Percentiles rank a stretch among this genome's conserved stretches.
These are phyloP conservation scores for Aphanomyces cochlioides DNA, from an alignment of 352 stramenopile genomes.

Conservation along the genomic window DNA sequence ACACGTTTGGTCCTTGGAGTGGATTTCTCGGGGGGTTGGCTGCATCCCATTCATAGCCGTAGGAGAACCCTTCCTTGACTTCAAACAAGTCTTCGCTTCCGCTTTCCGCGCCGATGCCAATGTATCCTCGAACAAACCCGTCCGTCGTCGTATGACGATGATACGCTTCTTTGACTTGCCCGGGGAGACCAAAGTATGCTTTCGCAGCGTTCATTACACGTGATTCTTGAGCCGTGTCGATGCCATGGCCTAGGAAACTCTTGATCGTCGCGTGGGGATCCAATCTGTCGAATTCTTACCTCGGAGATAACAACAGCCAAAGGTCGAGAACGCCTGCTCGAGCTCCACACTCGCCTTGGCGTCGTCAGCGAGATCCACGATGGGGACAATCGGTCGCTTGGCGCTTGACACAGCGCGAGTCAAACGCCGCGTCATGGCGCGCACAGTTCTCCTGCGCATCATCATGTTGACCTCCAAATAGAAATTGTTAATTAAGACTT, in stretches of 20 bases:
- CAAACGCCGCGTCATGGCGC: too few relatives aligned
- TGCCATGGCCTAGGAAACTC: constrained; percentile 44
- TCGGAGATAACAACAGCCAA: constrained; percentile 70
- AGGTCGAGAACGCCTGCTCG: constrained; percentile 57
- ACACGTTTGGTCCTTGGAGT: constrained; percentile 68
- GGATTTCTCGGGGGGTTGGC: constrained; percentile 42
- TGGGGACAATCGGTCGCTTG: constrained; percentile 34
- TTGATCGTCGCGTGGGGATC: neutral
- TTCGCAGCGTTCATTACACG: constrained; percentile 52
- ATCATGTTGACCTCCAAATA: too few relatives aligned
- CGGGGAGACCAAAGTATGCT: constrained; percentile 56
- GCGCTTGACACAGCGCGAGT: constrained; percentile 48
- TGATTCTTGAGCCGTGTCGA: constrained; percentile 45
- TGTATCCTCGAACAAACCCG: constrained; percentile 76
- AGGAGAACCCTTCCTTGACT: constrained; percentile 81
- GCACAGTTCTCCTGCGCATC: too few relatives aligned
- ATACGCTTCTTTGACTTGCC: constrained; percentile 50
- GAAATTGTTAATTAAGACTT: too few relatives aligned
- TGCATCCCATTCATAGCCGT: constrained; percentile 66
- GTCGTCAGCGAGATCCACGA: constrained; percentile 10
- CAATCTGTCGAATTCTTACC: constrained; percentile 26
- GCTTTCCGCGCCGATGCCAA: constrained; percentile 74
- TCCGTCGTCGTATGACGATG: constrained; percentile 57
- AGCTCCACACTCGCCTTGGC: constrained; percentile 28
- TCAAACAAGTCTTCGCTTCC: constrained; percentile 71